A percentile compares a stretch with the other conserved stretches of the same genome.
Evolutionary conservation across 2,329 filamentous ascomycete genomes (phyloP).

Genomic region (Colletotrichum sp.): DNA sequence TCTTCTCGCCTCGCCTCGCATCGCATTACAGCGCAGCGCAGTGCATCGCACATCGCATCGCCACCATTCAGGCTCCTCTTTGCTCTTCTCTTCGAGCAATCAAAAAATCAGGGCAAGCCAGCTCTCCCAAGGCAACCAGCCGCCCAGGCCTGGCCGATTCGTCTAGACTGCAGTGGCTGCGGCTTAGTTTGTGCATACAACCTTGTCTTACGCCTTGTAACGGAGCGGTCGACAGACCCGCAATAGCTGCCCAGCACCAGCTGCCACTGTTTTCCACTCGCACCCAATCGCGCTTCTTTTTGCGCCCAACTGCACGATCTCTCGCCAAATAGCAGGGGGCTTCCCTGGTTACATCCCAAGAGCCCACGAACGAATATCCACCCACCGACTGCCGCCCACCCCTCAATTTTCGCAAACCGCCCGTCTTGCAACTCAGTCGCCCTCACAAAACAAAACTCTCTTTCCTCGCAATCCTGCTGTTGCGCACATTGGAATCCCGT

Average conservation of each 20-base stretch:
- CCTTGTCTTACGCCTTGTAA: conserved; percentile 7
- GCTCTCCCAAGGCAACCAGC: neutral
- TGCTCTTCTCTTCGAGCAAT: neutral
- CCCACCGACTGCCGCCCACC: conserved; percentile 21
- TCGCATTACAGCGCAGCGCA: conserved; percentile 1
- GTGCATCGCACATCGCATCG: neutral
- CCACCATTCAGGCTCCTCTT: neutral
- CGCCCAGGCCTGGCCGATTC: neutral
- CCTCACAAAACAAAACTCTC: neutral
- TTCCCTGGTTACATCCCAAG: conserved; percentile 16
- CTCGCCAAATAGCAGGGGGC: conserved; percentile 20
- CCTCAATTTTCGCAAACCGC: conserved; percentile 19
- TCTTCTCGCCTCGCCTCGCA: neutral
- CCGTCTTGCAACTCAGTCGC: conserved; percentile 7
- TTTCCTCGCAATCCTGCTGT: neutral
- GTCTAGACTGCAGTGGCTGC: conserved; percentile 12
- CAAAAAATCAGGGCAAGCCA: neutral
- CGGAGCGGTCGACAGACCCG: conserved; percentile 20
- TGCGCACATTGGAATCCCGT: neutral
- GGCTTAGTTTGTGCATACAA: conserved; percentile 19
- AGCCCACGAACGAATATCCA: conserved; percentile 20
- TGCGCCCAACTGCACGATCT: conserved; percentile 23
- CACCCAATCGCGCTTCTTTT: conserved; percentile 23
- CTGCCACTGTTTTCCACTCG: conserved; percentile 15
- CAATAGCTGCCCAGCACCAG: conserved; percentile 25